phyloP scores from a whole-genome alignment of 2,329 filamentous ascomycete species.

The Paraconiothyrium sp. region DNA sequence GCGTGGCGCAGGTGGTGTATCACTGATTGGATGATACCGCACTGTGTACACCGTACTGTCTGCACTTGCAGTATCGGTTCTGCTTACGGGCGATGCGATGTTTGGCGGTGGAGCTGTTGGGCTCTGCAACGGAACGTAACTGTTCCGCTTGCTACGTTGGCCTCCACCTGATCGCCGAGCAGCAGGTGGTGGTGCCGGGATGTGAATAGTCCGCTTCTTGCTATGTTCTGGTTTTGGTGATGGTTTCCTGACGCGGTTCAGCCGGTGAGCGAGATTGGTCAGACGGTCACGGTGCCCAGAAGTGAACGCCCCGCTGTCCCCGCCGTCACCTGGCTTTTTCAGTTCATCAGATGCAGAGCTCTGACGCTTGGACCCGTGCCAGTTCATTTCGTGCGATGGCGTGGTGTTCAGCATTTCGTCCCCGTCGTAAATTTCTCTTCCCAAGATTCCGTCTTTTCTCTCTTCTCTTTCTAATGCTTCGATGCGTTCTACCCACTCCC shows the following conservation, averaged over 20 bases:
- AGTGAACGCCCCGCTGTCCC: constrained; percentile 34
- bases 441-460: constrained; percentile 91
- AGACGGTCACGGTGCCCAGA: constrained; percentile 38
- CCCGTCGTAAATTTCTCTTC: constrained; percentile 90
- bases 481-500: constrained; percentile 97
- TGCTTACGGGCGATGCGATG: constrained; percentile 65
- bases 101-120: constrained; percentile 57
- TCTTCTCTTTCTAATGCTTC: constrained; percentile 92
- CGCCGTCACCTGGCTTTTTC: constrained; percentile 44
- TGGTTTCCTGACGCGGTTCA: constrained; percentile 40
- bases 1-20: constrained; percentile 40
- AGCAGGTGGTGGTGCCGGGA: constrained; percentile 43
- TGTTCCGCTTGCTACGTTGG: constrained; percentile 32
- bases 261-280: constrained; percentile 38
- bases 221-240: constrained; percentile 38
- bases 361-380: constrained; percentile 55
- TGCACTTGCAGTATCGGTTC: constrained; percentile 69
- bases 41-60: constrained; percentile 72
- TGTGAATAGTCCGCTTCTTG: constrained; percentile 45
- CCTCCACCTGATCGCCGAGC: constrained; percentile 40
- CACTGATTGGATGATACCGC: constrained; percentile 66
- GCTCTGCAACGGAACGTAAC: constrained; percentile 43
- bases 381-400: constrained; percentile 66
- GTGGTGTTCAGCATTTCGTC: constrained; percentile 87
- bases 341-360: constrained; percentile 40